A percentile compares a stretch with the other conserved stretches of the same genome.
Evolutionary conservation across 352 stramenopile species (phyloP).

Genomic region (Paralagenidium karlingii): DNA sequence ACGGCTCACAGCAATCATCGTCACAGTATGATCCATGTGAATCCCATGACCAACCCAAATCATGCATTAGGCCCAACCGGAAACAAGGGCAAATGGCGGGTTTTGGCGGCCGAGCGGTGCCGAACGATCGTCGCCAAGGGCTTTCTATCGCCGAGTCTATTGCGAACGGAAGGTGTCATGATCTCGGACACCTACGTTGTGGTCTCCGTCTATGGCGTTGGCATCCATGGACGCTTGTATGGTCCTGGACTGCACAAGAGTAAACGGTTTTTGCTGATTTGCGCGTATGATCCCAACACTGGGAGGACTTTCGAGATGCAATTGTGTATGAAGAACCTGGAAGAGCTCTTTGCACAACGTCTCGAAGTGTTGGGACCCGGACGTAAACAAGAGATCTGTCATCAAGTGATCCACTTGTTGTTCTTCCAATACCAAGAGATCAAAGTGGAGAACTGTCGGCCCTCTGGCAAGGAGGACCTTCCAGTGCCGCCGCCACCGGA

Average conservation of each 20-base stretch:
- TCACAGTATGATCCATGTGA: no score
- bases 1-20: not conserved
- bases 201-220: constrained; percentile 39
- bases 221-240: constrained; percentile 42
- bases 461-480: not conserved
- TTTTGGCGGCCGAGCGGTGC: not conserved
- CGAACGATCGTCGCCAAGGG: no score
- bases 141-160: no score
- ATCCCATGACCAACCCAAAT: no score
- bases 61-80: constrained; percentile 9
- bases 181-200: constrained; percentile 53
- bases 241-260: constrained; percentile 22
- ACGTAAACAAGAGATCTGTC: constrained; percentile 34
- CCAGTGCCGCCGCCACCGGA: constrained; percentile 3
- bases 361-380: constrained; percentile 28
- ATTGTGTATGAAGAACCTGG: constrained; percentile 40
- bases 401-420: constrained; percentile 35
- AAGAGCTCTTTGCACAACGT: constrained; percentile 29
- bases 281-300: constrained; percentile 37
- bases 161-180: constrained; percentile 30
- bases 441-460: not conserved
- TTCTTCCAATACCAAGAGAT: constrained; percentile 50
- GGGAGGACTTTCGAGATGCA: constrained; percentile 13
- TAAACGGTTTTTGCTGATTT: constrained; percentile 20
- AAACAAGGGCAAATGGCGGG: constrained; percentile 31